Conservation (phyloP, 2,329 filamentous ascomycete genomes). For the Plectosphaerella plurivora region DNA sequence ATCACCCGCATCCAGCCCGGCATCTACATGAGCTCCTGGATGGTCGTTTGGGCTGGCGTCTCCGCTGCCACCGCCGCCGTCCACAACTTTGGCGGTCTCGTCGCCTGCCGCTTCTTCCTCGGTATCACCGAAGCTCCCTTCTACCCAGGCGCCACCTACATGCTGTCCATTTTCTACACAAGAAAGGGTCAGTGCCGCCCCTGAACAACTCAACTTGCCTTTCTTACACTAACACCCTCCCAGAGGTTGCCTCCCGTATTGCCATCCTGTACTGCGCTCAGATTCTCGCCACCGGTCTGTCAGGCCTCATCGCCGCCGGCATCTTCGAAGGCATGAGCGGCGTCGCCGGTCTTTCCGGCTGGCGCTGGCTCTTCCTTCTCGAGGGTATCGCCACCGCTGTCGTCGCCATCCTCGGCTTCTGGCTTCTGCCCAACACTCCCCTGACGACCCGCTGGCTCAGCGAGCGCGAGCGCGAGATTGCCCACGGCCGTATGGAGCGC, state of each 20-base stretch:
- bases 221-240: background rate
- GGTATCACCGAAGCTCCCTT: conserved; percentile 35
- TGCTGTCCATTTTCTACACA: conserved; percentile 27
- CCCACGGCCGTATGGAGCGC: conserved; percentile 40
- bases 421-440: conserved; percentile 38
- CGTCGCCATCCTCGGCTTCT: conserved; percentile 58
- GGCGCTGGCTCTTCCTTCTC: conserved; percentile 57
- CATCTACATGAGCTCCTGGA: conserved; percentile 36
- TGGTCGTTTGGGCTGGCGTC: conserved; percentile 34
- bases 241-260: conserved; percentile 57
- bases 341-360: conserved; percentile 51
- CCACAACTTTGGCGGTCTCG: conserved; percentile 25
- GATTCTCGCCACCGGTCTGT: conserved; percentile 64
- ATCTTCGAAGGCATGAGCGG: conserved; percentile 57
- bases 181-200: conserved; percentile 17
- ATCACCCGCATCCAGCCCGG: conserved; percentile 34
- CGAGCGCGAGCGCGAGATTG: conserved; percentile 40
- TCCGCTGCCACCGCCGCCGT: conserved; percentile 31
- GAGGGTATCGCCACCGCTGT: conserved; percentile 58
- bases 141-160: conserved; percentile 32
- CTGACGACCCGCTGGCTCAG: conserved; percentile 39
- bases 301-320: conserved; percentile 58
- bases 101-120: conserved; percentile 31
- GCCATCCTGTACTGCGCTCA: conserved; percentile 56
- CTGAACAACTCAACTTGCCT: background rate